Evolutionary conservation across 495 filamentous ascomycete genomes (phyloP).

Genomic region (Thozetella sp.): DNA sequence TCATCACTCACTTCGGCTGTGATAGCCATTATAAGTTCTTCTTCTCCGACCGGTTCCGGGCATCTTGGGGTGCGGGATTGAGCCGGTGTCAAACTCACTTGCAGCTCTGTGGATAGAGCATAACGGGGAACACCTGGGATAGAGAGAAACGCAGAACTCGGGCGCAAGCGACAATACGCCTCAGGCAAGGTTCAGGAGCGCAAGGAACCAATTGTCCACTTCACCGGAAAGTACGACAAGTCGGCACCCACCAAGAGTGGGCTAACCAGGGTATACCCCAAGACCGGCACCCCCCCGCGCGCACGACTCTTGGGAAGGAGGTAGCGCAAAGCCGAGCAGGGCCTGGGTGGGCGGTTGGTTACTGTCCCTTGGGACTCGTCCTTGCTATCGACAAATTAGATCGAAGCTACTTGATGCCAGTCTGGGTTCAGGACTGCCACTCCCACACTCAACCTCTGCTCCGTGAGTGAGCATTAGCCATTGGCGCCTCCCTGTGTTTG

Average conservation of each 20-base stretch:
- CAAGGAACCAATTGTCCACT: neutral
- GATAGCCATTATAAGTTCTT: no score
- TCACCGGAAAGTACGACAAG: neutral
- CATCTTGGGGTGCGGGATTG: no score
- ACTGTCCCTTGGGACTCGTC: neutral
- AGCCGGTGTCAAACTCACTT: no score
- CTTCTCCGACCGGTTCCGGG: no score
- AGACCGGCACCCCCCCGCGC: neutral
- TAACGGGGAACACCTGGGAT: no score
- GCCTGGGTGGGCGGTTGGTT: neutral
- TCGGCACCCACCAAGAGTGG: slow-evolving; percentile 1
- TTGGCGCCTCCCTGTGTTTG: neutral
- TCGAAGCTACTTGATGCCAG: neutral
- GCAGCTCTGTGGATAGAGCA: no score
- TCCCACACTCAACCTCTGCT: neutral
- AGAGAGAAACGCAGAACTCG: neutral
- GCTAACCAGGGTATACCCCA: slow-evolving; percentile 1
- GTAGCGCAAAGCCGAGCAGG: neutral
- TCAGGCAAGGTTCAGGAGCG: slow-evolving; percentile 1
- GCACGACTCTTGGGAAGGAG: neutral
- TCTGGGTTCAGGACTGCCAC: neutral
- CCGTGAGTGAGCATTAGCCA: neutral
- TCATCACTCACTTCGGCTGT: no score
- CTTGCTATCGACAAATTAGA: slow-evolving; percentile 1
- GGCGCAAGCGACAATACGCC: neutral